Evolutionary conservation across 768 basidiomycete species (phyloP).

Genomic region (button mushroom (Agaricus bisporus)): DNA sequence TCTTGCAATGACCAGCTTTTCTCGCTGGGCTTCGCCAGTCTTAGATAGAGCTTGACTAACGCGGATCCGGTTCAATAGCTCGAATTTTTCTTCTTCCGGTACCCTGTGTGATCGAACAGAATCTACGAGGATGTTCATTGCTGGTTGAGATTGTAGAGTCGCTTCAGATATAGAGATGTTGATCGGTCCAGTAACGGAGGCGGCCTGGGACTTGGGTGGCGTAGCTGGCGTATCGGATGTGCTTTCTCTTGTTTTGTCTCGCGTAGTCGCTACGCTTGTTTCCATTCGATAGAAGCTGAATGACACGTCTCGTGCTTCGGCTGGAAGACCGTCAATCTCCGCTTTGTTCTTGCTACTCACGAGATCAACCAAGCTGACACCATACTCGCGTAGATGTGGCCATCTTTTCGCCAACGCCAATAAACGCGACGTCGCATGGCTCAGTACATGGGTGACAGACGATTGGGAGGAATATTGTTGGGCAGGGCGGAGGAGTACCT

Average conservation of each 20-base stretch:
- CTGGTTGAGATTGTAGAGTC: constrained; percentile 50
- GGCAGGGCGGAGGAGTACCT: constrained; percentile 84
- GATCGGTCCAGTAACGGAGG: constrained; percentile 43
- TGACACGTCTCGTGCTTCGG: constrained; percentile 71
- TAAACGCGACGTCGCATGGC: constrained; percentile 74
- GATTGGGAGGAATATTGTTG: constrained; percentile 92
- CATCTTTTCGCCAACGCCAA: constrained; percentile 81
- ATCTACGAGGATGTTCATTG: constrained; percentile 77
- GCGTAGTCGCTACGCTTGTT: constrained; percentile 27
- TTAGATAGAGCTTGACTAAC: constrained; percentile 63
- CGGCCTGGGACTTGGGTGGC: constrained; percentile 28
- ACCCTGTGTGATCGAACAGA: constrained; percentile 59
- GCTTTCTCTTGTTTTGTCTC: constrained; percentile 37
- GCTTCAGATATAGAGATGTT: constrained; percentile 58
- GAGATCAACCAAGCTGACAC: constrained; percentile 70
- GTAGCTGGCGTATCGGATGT: constrained; percentile 36
- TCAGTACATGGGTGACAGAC: constrained; percentile 76
- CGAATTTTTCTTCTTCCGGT: constrained; percentile 81
- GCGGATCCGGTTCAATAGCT: constrained; percentile 82
- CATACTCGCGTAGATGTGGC: constrained; percentile 76
- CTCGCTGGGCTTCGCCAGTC: constrained; percentile 55
- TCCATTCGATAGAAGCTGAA: constrained; percentile 78
- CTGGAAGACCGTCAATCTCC: constrained; percentile 57
- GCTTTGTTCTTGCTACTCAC: constrained; percentile 46
- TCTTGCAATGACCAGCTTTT: constrained; percentile 75